Percentiles rank a stretch among this genome's conserved stretches.
These are phyloP conservation scores for Fremontodendron californicum DNA, from an alignment of 345 rosid genomes.

Conservation along the genomic window DNA sequence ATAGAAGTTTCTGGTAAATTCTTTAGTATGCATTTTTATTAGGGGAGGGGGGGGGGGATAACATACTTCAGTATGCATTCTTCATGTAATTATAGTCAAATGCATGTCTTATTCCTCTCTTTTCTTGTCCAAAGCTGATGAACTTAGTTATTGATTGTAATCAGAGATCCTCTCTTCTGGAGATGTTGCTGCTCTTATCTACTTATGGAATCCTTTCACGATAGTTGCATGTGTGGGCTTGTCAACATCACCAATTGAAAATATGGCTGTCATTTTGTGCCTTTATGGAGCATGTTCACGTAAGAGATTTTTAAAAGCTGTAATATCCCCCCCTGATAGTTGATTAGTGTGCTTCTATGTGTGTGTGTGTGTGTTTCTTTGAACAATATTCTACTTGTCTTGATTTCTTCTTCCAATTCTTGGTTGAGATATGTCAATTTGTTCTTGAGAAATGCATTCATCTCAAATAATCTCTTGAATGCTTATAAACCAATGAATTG, in stretches of 20 bases:
- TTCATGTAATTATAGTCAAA: not conserved
- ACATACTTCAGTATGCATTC: not conserved
- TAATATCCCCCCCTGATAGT: not conserved
- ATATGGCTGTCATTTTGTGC: constrained; percentile 56
- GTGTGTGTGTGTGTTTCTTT: not conserved
- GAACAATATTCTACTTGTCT: not conserved
- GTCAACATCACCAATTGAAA: constrained; percentile 85
- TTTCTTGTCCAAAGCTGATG: constrained; percentile 22
- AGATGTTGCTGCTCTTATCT: constrained; percentile 79
- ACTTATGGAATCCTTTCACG: constrained; percentile 92
- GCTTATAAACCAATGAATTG: not conserved
- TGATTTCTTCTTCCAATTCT: not conserved
- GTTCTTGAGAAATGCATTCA: not conserved
- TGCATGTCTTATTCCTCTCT: not conserved
- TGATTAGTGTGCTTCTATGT: not conserved
- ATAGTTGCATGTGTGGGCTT: constrained; percentile 76
- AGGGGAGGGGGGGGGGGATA: not conserved
- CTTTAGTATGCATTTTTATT: not conserved
- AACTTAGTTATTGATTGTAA: constrained; percentile 11
- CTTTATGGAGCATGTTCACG: constrained; percentile 75
- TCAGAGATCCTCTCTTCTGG: constrained; percentile 60
- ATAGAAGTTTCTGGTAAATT: constrained; percentile 49
- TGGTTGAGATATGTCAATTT: not conserved
- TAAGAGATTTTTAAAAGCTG: constrained; percentile 33
- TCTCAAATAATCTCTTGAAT: not conserved